Evolutionary conservation across 495 filamentous ascomycete genomes (phyloP).

Genomic region (Bacidia gigantensis): DNA sequence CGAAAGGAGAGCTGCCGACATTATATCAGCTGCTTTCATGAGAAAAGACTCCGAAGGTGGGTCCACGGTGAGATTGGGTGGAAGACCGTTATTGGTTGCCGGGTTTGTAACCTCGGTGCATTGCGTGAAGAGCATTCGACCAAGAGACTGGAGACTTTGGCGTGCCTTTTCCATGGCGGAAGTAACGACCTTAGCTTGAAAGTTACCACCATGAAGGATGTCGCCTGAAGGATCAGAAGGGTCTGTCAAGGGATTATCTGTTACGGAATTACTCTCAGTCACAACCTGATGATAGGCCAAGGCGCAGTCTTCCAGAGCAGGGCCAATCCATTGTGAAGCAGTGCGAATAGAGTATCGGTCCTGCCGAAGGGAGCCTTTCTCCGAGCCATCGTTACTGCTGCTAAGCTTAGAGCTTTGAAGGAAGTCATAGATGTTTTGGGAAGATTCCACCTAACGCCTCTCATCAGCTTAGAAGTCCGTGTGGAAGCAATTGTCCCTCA

Average conservation of each 20-base stretch:
- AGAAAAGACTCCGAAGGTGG: conserved; percentile 41
- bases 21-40: conserved; percentile 46
- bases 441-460: conserved; percentile 44
- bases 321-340: conserved; percentile 51
- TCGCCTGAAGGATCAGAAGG: conserved; percentile 1
- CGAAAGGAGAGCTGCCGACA: conserved; percentile 44
- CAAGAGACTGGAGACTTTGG: conserved; percentile 37
- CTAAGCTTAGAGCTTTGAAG: conserved; percentile 28
- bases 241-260: conserved; percentile 50
- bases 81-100: conserved; percentile 37
- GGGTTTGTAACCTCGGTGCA: conserved; percentile 44
- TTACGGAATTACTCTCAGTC: conserved; percentile 45
- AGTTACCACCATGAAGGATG: conserved; percentile 46
- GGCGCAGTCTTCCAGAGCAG: conserved; percentile 44
- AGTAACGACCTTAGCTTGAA: conserved; percentile 44
- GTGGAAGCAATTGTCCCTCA: no score
- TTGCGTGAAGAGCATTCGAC: conserved; percentile 44
- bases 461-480: no score
- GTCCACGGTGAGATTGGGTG: conserved; percentile 42
- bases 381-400: conserved; percentile 14
- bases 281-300: conserved; percentile 38
- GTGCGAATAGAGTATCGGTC: conserved; percentile 49
- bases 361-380: conserved; percentile 31
- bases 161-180: conserved; percentile 48
- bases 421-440: conserved; percentile 40